phyloP scores from a whole-genome alignment of 164 flowering plant genomes.

The Stephania japonica region DNA sequence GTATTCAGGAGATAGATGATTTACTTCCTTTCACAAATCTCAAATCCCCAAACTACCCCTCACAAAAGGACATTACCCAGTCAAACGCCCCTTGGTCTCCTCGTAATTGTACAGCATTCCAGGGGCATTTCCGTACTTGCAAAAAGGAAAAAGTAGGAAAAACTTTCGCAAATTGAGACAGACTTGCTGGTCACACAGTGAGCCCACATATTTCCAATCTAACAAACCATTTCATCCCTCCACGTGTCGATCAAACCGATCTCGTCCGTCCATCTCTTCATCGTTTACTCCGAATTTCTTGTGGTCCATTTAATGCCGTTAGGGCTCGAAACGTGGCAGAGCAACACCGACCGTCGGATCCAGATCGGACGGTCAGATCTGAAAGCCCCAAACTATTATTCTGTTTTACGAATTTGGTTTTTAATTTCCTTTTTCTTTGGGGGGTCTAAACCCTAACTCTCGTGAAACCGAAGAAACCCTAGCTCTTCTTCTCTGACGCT shows the following conservation, averaged over 20 bases:
- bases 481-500: slow-evolving; percentile 32
- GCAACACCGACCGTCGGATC: slow-evolving; percentile 12
- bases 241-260: slow-evolving; percentile 3
- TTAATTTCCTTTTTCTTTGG: slow-evolving; percentile 16
- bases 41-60: not conserved
- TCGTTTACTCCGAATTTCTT: slow-evolving; percentile 22
- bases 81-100: not conserved
- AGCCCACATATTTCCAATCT: slow-evolving; percentile 9
- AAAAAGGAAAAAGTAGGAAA: slow-evolving; percentile 13
- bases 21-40: not conserved
- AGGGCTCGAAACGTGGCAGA: slow-evolving; percentile 5
- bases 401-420: slow-evolving; percentile 16
- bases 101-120: not conserved
- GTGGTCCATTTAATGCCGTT: slow-evolving; percentile 13
- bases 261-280: slow-evolving; percentile 15
- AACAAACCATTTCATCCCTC: slow-evolving; percentile 17
- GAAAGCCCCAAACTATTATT: slow-evolving; percentile 1
- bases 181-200: slow-evolving; percentile 12
- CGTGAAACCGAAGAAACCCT: slow-evolving; percentile 51
- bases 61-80: not conserved
- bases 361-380: slow-evolving; percentile 19
- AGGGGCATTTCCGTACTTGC: not conserved
- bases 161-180: slow-evolving; percentile 3
- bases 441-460: slow-evolving; percentile 40
- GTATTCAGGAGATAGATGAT: not conserved